These are phyloP conservation scores for Diplodia scrobiculata DNA, from an alignment of 2,329 filamentous ascomycete species.

Conservation along the genomic window DNA sequence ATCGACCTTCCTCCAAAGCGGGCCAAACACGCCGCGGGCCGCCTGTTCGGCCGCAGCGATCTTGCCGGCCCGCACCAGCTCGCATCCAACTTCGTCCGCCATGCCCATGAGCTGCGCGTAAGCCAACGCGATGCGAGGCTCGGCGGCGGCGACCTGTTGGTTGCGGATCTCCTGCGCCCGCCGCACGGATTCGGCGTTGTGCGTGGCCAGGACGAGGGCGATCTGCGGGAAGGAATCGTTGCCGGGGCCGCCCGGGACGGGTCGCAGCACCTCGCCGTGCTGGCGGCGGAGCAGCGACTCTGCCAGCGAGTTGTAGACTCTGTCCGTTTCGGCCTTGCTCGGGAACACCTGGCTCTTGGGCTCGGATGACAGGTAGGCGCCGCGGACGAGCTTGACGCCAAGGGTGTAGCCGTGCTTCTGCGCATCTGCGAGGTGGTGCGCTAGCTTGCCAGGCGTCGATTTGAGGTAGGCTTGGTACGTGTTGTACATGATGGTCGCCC, in stretches of 20 bases:
- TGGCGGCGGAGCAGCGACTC: slow-evolving; percentile 60
- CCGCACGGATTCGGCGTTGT: slow-evolving; percentile 73
- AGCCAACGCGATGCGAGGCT: slow-evolving; percentile 45
- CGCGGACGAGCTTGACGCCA: slow-evolving; percentile 60
- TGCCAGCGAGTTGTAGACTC: slow-evolving; percentile 69
- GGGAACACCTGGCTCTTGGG: slow-evolving; percentile 55
- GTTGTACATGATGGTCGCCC: slow-evolving; percentile 74
- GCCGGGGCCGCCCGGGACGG: slow-evolving; percentile 42
- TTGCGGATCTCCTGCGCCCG: slow-evolving; percentile 48
- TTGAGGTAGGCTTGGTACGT: slow-evolving; percentile 63
- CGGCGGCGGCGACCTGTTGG: slow-evolving; percentile 49
- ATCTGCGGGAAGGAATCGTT: slow-evolving; percentile 47
- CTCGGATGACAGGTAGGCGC: slow-evolving; percentile 59
- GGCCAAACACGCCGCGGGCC: slow-evolving; percentile 56
- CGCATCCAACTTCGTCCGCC: slow-evolving; percentile 84
- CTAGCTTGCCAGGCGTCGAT: slow-evolving; percentile 48
- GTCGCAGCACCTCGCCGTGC: slow-evolving; percentile 47
- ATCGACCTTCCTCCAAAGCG: slow-evolving; percentile 36
- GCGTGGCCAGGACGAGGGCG: slow-evolving; percentile 73
- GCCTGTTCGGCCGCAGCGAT: slow-evolving; percentile 51
- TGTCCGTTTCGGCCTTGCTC: slow-evolving; percentile 58
- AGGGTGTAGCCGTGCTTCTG: slow-evolving; percentile 54
- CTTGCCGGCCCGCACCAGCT: slow-evolving; percentile 42
- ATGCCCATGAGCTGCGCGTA: slow-evolving; percentile 91
- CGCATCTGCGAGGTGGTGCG: slow-evolving; percentile 53